Percentiles rank a stretch among this genome's conserved stretches.
Evolutionary conservation across 1,284 basidiomycete species (phyloP).

Genomic region (Ustilago trichophora): DNA sequence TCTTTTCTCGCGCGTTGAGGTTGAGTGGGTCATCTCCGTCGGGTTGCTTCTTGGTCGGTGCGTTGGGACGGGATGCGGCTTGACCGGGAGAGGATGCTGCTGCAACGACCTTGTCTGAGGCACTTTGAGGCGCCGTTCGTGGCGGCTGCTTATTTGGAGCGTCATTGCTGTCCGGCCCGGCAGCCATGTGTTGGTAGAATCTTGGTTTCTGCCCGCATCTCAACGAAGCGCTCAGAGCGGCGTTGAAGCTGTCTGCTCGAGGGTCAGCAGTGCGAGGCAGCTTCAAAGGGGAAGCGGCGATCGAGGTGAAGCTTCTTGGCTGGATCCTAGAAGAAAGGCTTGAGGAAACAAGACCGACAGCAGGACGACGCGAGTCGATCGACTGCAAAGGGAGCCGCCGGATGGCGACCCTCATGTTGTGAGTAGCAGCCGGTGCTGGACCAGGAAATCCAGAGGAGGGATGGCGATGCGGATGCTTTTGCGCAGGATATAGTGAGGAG

Average conservation of each 20-base stretch:
- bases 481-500: too few species aligned
- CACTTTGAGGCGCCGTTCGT: not conserved
- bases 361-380: slow-evolving; percentile 16
- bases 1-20: slow-evolving; percentile 43
- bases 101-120: slow-evolving; percentile 21
- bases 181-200: slow-evolving; percentile 32
- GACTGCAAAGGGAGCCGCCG: slow-evolving; percentile 31
- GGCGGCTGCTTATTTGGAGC: not conserved
- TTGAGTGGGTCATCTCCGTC: slow-evolving; percentile 56
- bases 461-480: too few species aligned
- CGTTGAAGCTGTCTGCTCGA: not conserved
- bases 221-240: not conserved
- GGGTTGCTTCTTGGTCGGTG: slow-evolving; percentile 24
- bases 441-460: not conserved
- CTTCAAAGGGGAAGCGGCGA: slow-evolving; percentile 1
- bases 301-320: slow-evolving; percentile 14
- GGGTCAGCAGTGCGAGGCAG: not conserved
- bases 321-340: slow-evolving; percentile 1
- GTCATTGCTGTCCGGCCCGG: not conserved
- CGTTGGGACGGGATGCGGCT: not conserved
- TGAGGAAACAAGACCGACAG: slow-evolving; percentile 9
- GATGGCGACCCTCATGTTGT: slow-evolving; percentile 38
- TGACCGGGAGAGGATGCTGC: slow-evolving; percentile 1
- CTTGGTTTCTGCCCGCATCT: not conserved
- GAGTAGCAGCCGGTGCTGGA: slow-evolving; percentile 8